Base-by-base conservation (phyloP, 2,329 filamentous ascomycete species). In the Neonectria neomacrospora region DNA sequence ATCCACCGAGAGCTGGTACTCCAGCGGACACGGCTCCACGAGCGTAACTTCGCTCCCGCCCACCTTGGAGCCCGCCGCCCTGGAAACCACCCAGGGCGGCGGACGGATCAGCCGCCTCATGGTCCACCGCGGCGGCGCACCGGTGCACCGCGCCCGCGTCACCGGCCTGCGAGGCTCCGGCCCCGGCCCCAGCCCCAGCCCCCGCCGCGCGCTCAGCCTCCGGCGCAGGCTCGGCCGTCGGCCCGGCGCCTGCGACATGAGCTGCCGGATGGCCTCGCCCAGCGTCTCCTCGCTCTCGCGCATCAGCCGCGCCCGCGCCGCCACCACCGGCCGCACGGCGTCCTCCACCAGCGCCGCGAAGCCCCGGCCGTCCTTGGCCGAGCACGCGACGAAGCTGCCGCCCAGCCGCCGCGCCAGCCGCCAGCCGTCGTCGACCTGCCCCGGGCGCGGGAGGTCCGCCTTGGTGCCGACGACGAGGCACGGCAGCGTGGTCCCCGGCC, bases 121-220 rank as follows among this genome's bases (percentile, higher is more conserved):
- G 11, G 66, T 68, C 66, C 66, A 66, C 12, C 47, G 44, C 23
- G 66, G 66, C 22, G 66, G 64, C 23, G 66, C 64, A 16, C 66
- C 64, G 4, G 61, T 58, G 48, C 61, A 68, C 20, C 47, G 44
- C n/a, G 54, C 34, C 26, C 63, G 53, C 18, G 61, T 50, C 7
- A 37, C 20, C 10, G 61, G 61, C 9, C 64, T 18, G 20, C 48
- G 55, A 2, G 22, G 30, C 22, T 60, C 50, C 11, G 42, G 20
- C n/a, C 54, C 37, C 30, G 28, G 22, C 45, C 41, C 45, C 23
- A 3, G 23, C 23, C 23, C 23, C 23, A 26, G n/a, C 26, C 53
- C 32, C 54, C 47, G 28, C 54, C 45, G 37, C 37, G 7, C 37
- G 23, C 44, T 63, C 20, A 63, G 47, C 20, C 39, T 39, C 51